Evolutionary conservation across 2,329 filamentous ascomycete species (phyloP), one percentile per base, ranked within the genome.

Genomic region (Ophiosphaerella korrae): DNA sequence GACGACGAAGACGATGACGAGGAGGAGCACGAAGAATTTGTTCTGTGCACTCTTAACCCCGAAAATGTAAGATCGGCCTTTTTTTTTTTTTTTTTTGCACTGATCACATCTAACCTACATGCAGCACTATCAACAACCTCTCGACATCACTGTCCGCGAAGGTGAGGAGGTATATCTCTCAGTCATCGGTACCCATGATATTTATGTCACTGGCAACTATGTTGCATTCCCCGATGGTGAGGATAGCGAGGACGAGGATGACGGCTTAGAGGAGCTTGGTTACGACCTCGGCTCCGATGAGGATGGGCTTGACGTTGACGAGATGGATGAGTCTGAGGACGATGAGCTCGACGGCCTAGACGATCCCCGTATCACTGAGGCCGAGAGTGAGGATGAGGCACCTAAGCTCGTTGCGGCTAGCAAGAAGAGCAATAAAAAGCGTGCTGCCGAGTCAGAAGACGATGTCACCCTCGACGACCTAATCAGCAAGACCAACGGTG

Each of bases 131-230:
- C 94, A 99, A 79, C 95, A 99, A 78, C 80, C 94, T 41, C 85
- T 99, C 52, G 91, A 99, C 77, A 90, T 99, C 75, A 94, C 90
- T 58, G 86, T 99, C 72, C 86, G 85, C 67, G 89, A 96, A 74
- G 85, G 89, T 64, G 94, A 99, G 82, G 85, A 85, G 65, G 88
- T 97, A 61, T 96, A 90, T 83, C 97, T 99, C 81, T 85, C 89
- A 72, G 92, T 96, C 61, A 87, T 84, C 55, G 94, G 94, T 67
- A 94, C 90, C 57, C 92, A 97, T 82, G 86, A 89, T 58, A 82
- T 99, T 70, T 94, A 88, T 79, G 84, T 99, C 53, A 97, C 93
- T 57, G 94, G 94, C 66, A 99, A 99, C 85, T 97, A 96, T 77
- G 84, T 99, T 63, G 84, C 94, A 56, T 81, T 84, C 70, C 80